phyloP scores from a whole-genome alignment of 2,329 filamentous ascomycete genomes.

The Didymella lethalis region DNA sequence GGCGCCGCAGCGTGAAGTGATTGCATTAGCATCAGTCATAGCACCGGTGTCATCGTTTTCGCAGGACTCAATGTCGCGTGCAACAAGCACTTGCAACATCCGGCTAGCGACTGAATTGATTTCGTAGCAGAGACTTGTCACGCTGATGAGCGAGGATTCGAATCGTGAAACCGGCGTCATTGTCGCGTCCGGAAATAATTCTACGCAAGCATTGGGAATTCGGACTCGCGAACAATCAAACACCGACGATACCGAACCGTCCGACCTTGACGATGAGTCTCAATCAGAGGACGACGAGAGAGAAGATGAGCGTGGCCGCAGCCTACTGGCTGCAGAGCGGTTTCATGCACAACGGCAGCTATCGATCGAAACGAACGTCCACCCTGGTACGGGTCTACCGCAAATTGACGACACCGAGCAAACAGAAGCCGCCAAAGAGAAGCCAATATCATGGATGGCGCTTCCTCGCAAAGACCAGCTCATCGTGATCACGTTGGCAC shows the following conservation, averaged over 20 bases:
- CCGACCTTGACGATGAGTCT: background rate
- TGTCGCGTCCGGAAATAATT: conserved; percentile 17
- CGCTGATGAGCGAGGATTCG: conserved; percentile 16
- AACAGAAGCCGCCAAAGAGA: conserved; percentile 46
- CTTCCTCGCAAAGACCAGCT: conserved; percentile 81
- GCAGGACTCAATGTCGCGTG: conserved; percentile 6
- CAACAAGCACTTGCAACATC: background rate
- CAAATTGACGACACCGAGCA: conserved; percentile 36
- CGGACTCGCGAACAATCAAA: conserved; percentile 9
- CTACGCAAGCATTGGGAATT: background rate
- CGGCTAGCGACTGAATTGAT: background rate
- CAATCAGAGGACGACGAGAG: conserved; percentile 4
- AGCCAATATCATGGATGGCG: conserved; percentile 71
- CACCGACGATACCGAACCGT: conserved; percentile 4
- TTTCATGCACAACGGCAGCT: conserved; percentile 22
- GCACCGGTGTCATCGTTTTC: conserved; percentile 6
- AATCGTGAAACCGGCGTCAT: conserved; percentile 12
- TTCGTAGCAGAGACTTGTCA: conserved; percentile 7
- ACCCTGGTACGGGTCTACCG: conserved; percentile 26
- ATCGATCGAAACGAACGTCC: conserved; percentile 33
- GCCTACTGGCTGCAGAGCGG: background rate
- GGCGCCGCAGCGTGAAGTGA: conserved; percentile 3
- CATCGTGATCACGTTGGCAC: conserved; percentile 76
- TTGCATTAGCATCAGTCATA: conserved; percentile 12
- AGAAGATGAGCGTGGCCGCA: conserved; percentile 1